Evolutionary conservation across 106 monocot species (phyloP), one percentile per base, ranked within the genome.

Genomic region (Phalaenopsis equestris): DNA sequence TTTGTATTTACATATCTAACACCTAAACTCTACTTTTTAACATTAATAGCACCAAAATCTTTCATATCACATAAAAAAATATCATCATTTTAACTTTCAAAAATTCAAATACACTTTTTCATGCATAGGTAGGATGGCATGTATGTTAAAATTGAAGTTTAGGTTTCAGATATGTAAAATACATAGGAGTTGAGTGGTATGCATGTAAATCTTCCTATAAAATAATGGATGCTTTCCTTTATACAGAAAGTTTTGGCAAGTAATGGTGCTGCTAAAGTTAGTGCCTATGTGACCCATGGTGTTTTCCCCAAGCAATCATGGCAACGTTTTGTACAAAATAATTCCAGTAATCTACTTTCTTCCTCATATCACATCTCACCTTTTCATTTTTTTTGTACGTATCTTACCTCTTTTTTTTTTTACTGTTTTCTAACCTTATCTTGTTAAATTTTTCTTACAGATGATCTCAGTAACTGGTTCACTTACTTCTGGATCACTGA

Each of bases 261-360:
- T 81, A 83, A 92, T 76, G 94, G 92, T 78, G 94, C 97, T 68
- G 47, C 90, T 39, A 92, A 90, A 89, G 97, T 98, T 67, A 98
- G 97, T 79, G 94, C 97, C 11, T 98, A 94, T 55, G 97, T 98
- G 37, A 98, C 97, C 2, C 97, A 94, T 81, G 97, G 87, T 38
- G 97, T 98, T 67, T 98, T 98, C 75, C 97, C 97, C 4, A 92
- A 92, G 78, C 86, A 72, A 72, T 98, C 97, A 30, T 98, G 90
- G 88, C 82, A 89, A 24, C 83, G 88, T 8, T 98, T 98, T 57
- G 6, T 76, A 23, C 74, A 79, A 12, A 79, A 65, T n/a, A 82
- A 77, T 80, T 49, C 76, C 42, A 81, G 86, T 89, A 79, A 36
- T 16, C 6, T 19, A 36, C 49, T 38, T 0, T 3, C 38, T 45